Evolutionary conservation across 2,329 filamentous ascomycete species (phyloP).

Genomic region (Cladosporium sp.): DNA sequence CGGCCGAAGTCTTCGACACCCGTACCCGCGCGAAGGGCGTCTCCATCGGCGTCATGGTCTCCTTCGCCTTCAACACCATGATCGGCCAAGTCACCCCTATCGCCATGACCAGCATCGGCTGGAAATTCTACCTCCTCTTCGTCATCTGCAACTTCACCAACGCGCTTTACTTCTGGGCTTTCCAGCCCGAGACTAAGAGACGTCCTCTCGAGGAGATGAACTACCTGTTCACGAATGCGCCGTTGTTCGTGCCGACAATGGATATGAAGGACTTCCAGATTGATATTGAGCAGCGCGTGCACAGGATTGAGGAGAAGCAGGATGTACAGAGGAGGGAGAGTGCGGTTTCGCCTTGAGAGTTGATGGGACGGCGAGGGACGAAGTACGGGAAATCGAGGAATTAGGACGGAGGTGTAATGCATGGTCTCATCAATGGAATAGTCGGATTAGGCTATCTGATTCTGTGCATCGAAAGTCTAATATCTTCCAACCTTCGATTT

Average conservation of each 20-base stretch:
- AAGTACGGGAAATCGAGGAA: too few relatives aligned
- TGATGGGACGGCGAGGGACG: not conserved
- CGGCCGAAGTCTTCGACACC: slow-evolving; percentile 58
- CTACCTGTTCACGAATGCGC: slow-evolving; percentile 53
- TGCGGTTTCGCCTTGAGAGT: not conserved
- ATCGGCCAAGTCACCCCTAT: slow-evolving; percentile 66
- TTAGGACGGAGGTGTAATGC: too few relatives aligned
- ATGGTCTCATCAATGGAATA: too few relatives aligned
- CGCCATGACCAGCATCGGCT: slow-evolving; percentile 53
- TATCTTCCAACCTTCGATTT: too few relatives aligned
- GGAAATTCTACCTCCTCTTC: slow-evolving; percentile 58
- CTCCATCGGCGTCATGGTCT: slow-evolving; percentile 66
- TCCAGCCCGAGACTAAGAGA: slow-evolving; percentile 63
- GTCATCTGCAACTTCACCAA: slow-evolving; percentile 67
- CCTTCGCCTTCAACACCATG: slow-evolving; percentile 72
- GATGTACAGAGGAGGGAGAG: not conserved
- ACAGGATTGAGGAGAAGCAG: slow-evolving; percentile 54
- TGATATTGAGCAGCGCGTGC: slow-evolving; percentile 57
- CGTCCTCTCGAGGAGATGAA: slow-evolving; percentile 66
- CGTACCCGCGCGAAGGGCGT: slow-evolving; percentile 71
- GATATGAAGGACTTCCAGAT: slow-evolving; percentile 50
- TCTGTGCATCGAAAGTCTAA: too few relatives aligned
- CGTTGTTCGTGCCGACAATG: slow-evolving; percentile 53
- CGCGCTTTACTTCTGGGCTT: slow-evolving; percentile 62
- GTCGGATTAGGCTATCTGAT: too few relatives aligned